Evolutionary conservation across 106 monocot species (phyloP).

Genomic region (Platanthera zijinensis): DNA sequence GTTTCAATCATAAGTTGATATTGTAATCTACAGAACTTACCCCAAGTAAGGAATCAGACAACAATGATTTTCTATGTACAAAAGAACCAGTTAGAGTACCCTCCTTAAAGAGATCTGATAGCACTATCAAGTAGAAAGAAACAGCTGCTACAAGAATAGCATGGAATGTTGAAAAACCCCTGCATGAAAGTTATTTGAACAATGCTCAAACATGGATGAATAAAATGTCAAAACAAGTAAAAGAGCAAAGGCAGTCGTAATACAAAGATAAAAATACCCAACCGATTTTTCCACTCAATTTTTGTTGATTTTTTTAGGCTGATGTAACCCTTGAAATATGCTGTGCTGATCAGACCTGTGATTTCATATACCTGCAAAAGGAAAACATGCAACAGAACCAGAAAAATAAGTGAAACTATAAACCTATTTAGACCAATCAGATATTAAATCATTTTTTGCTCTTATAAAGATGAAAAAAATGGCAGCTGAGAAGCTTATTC

Average conservation of each 20-base stretch:
- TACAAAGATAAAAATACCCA: background rate
- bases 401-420: background rate
- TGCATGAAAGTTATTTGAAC: constrained; percentile 18
- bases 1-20: background rate
- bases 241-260: background rate
- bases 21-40: constrained; percentile 26
- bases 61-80: constrained; percentile 43
- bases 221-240: background rate
- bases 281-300: constrained; percentile 88
- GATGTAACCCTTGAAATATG: constrained; percentile 41
- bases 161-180: constrained; percentile 87
- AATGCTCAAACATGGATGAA: background rate
- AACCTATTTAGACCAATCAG: background rate
- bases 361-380: constrained; percentile 55
- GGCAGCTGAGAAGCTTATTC: background rate
- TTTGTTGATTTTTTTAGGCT: constrained; percentile 35
- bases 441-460: background rate
- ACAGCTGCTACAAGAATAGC: constrained; percentile 54
- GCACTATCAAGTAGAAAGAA: constrained; percentile 64
- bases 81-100: constrained; percentile 18
- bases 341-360: constrained; percentile 31
- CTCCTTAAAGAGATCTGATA: constrained; percentile 74
- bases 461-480: background rate
- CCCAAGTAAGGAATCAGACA: constrained; percentile 71
- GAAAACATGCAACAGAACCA: background rate